These are phyloP conservation scores for Stromatinia cepivora DNA, from an alignment of 2,329 filamentous ascomycete species.

Conservation along the genomic window DNA sequence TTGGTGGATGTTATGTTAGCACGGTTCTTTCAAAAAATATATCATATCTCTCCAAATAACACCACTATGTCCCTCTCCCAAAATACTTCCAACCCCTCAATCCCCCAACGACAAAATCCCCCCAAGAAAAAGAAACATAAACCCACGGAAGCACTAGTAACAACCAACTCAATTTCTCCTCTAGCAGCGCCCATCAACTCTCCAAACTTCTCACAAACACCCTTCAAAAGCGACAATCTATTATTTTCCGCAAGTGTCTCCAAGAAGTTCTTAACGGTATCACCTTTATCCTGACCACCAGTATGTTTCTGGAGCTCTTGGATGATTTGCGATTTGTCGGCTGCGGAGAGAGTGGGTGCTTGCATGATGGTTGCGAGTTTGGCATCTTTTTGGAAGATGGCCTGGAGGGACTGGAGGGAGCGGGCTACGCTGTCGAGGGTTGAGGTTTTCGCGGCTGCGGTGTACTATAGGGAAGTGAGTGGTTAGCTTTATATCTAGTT, in stretches of 20 bases:
- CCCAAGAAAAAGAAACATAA: background rate
- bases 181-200: slow-evolving; percentile 84
- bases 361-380: slow-evolving; percentile 76
- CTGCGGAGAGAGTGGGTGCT: slow-evolving; percentile 73
- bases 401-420: slow-evolving; percentile 70
- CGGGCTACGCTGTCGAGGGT: slow-evolving; percentile 82
- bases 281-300: slow-evolving; percentile 65
- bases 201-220: slow-evolving; percentile 83
- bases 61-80: background rate
- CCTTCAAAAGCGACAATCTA: slow-evolving; percentile 78
- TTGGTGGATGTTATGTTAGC: slow-evolving; percentile 20
- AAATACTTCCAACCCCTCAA: background rate
- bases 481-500: slow-evolving; percentile 23
- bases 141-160: slow-evolving; percentile 86
- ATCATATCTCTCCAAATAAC: background rate
- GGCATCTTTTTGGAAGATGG: slow-evolving; percentile 75
- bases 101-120: background rate
- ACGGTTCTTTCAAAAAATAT: background rate
- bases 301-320: slow-evolving; percentile 84
- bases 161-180: slow-evolving; percentile 89
- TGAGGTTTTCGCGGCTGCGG: slow-evolving; percentile 85
- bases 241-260: slow-evolving; percentile 92
- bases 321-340: slow-evolving; percentile 85
- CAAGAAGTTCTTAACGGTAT: slow-evolving; percentile 94
- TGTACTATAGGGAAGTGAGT: slow-evolving; percentile 65